Percentiles rank a stretch among this genome's conserved stretches.
Evolutionary conservation across 163 green algal species (phyloP).

Genomic region (Chloromonas sp.): DNA sequence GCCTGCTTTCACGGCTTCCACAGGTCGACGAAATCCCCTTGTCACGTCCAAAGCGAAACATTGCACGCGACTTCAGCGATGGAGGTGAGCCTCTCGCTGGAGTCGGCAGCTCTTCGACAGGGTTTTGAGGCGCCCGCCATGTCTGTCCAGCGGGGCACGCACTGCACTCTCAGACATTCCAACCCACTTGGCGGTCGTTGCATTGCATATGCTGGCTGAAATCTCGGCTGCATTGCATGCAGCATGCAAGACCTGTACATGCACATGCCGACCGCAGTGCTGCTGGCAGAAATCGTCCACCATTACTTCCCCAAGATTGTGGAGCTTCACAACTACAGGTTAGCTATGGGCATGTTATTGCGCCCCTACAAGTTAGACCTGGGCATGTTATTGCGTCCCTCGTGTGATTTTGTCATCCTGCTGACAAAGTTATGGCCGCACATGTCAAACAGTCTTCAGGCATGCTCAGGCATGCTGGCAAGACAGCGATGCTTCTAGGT

Average conservation of each 20-base stretch:
- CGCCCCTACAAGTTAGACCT: neutral
- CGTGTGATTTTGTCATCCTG: no score
- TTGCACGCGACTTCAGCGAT: slow-evolving; percentile 91
- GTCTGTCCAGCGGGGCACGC: no score
- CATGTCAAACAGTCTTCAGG: no score
- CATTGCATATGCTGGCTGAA: no score
- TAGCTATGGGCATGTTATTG: slow-evolving; percentile 11
- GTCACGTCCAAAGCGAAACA: slow-evolving; percentile 82
- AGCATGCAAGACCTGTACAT: no score
- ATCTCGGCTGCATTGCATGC: no score
- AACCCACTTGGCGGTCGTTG: no score
- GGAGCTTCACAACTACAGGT: slow-evolving; percentile 95
- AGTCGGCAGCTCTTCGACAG: neutral
- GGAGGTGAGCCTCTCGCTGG: slow-evolving; percentile 55
- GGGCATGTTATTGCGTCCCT: no score
- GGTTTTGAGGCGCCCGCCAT: neutral
- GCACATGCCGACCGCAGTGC: slow-evolving; percentile 53
- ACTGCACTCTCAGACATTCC: no score
- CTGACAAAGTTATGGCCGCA: no score
- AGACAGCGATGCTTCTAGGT: no score
- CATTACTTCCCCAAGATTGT: slow-evolving; percentile 84
- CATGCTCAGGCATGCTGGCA: no score
- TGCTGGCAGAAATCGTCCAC: slow-evolving; percentile 84
- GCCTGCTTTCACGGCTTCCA: neutral
- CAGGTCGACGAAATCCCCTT: slow-evolving; percentile 91